Evolutionary conservation across 352 stramenopile species (phyloP), one percentile per base, ranked within the genome.

Genomic region (Phytophthora sansomeana): DNA sequence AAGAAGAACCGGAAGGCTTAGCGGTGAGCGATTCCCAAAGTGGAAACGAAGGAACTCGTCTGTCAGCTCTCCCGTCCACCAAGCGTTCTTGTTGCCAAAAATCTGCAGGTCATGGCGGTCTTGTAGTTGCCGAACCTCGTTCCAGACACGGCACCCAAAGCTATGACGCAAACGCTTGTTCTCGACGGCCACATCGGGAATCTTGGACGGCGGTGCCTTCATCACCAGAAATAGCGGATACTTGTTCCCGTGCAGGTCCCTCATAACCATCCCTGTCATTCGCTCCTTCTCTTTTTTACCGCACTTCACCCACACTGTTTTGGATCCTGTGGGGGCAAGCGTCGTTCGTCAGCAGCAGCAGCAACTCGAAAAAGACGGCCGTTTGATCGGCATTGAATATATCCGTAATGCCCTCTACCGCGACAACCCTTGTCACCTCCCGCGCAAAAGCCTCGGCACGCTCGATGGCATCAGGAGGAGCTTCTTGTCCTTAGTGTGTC

Each of bases 271-370:
- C 4, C 41, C 67, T 7, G 66, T 77, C 19, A 58, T 58, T 8
- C 70, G 50, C 14, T 81, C 35, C 35, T 78, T 78, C 30, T 78
- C 69, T 6, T 57, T 59, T 6, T 50, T 58, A n/a, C 52, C 52
- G 11, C 69, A 71, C 13, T 66, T 58, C 0, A 79, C 48, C 75
- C 71, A 80, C 35, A 76, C 44, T 6, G 60, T 83, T 21, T 58
- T 64, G 0, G 52, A 38, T 13, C 59, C 60, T 6, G 21, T 64
- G 1, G 38, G 11, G 0, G 58, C 16, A 11, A 77, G 46, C 5
- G 68, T 77, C 9, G 14, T 72, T 9, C 63, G 62, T 0, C n/a
- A n/a, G n/a, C n/a, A n/a, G n/a, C n/a, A 67, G 63, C 6, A 77
- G 19, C 3, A 77, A 42, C 53, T 80, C 75, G 50, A 75, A 79